These are phyloP conservation scores for Mortierella claussenii DNA, from an alignment of 192 early-diverging fungal genomes.

Conservation along the genomic window DNA sequence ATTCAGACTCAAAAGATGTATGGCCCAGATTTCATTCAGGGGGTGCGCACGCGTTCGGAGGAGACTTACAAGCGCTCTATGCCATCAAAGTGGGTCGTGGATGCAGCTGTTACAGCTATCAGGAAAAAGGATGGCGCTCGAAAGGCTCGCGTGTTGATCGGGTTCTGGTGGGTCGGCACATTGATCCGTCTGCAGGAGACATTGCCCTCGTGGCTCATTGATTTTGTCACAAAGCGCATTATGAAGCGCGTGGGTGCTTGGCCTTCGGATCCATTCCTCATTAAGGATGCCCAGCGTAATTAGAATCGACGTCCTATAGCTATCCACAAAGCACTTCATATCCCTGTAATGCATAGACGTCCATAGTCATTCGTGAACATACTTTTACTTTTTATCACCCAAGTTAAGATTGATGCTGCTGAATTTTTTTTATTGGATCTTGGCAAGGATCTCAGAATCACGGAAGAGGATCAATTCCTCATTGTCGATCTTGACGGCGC, in stretches of 20 bases:
- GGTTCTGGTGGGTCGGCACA: constrained; percentile 47
- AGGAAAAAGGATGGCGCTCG: constrained; percentile 31
- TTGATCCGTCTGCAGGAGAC: constrained; percentile 39
- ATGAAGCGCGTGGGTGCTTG: constrained; percentile 35
- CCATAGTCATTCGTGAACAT: too few relatives aligned
- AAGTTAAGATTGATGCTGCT: too few relatives aligned
- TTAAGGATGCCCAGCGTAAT: too few relatives aligned
- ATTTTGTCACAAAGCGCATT: constrained; percentile 36
- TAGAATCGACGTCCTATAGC: too few relatives aligned
- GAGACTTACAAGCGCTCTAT: constrained; percentile 30
- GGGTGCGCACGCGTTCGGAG: constrained; percentile 10
- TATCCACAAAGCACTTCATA: too few relatives aligned
- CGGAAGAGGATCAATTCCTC: constrained; percentile 93
- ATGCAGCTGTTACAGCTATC: constrained; percentile 40
- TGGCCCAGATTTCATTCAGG: constrained; percentile 31
- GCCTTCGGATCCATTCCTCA: constrained; percentile 41
- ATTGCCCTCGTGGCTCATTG: constrained; percentile 36
- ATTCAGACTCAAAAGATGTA: constrained; percentile 31
- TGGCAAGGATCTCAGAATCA: constrained; percentile 94
- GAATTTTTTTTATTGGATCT: constrained; percentile 77
- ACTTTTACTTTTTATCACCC: too few relatives aligned
- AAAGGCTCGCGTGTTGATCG: constrained; percentile 35
- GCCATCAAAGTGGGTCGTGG: constrained; percentile 52
- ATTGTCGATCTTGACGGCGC: constrained; percentile 88
- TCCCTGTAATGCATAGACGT: too few relatives aligned